Evolutionary conservation across 2,329 filamentous ascomycete genomes (phyloP).

Genomic region (Sporothrix variecibatus): DNA sequence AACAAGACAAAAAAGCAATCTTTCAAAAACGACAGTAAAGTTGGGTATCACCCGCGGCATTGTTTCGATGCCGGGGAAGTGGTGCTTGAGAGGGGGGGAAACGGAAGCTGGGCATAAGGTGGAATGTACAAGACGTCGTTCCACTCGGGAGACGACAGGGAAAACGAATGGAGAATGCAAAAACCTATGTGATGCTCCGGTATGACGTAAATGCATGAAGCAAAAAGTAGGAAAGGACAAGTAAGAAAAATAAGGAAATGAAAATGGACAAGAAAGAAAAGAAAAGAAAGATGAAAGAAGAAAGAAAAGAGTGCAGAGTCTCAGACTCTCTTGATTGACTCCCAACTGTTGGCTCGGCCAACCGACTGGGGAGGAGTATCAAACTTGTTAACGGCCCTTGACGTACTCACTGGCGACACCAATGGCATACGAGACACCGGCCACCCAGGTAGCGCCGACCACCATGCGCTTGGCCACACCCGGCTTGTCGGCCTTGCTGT

Average conservation of each 20-base stretch:
- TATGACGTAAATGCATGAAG: background rate
- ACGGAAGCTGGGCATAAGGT: background rate
- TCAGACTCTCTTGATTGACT: background rate
- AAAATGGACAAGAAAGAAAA: background rate
- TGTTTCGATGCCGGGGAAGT: background rate
- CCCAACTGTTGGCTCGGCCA: background rate
- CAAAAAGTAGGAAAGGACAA: background rate
- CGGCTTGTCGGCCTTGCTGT: slow-evolving; percentile 16
- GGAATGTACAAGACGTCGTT: slow-evolving; percentile 5
- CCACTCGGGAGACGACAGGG: no score
- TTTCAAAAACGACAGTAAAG: slow-evolving; percentile 21
- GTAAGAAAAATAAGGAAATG: slow-evolving; percentile 17
- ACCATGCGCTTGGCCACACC: slow-evolving; percentile 50
- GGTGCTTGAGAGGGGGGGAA: background rate
- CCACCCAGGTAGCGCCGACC: slow-evolving; percentile 57
- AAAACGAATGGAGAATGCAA: slow-evolving; percentile 1
- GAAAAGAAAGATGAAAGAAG: slow-evolving; percentile 6
- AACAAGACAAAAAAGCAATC: background rate
- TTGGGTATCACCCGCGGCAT: slow-evolving; percentile 20
- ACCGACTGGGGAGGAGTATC: slow-evolving; percentile 33
- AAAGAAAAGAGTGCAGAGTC: slow-evolving; percentile 25
- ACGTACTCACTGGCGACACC: slow-evolving; percentile 62
- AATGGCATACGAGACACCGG: slow-evolving; percentile 58
- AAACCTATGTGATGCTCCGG: slow-evolving; percentile 12
- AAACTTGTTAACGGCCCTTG: slow-evolving; percentile 32